phyloP scores from a whole-genome alignment of 1,284 basidiomycete species.

The Rhodotorula glutinis region DNA sequence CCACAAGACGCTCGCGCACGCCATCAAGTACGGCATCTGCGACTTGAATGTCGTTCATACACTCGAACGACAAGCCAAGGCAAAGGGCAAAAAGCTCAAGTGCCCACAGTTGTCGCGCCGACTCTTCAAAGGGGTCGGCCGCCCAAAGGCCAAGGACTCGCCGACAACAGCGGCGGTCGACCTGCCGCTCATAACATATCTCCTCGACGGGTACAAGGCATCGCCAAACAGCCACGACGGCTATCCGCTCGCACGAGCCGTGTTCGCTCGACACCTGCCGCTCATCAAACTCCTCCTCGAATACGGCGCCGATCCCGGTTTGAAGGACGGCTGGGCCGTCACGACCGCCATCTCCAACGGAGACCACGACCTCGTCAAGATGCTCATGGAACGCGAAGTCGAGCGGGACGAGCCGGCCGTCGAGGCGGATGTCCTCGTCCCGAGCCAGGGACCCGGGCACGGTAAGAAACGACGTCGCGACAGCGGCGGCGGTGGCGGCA shows the following conservation, averaged over 20 bases:
- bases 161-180: constrained; percentile 1
- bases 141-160: neutral
- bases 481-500: constrained; percentile 8
- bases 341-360: constrained; percentile 67
- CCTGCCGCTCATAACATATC: constrained; percentile 45
- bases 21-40: constrained; percentile 66
- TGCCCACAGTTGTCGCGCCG: constrained; percentile 46
- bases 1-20: constrained; percentile 52
- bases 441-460: too few relatives aligned
- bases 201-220: constrained; percentile 45
- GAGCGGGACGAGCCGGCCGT: neutral
- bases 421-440: neutral
- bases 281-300: constrained; percentile 67
- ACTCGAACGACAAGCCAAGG: constrained; percentile 49
- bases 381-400: constrained; percentile 64
- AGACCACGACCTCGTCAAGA: constrained; percentile 60
- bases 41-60: constrained; percentile 57
- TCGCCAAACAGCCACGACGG: constrained; percentile 65
- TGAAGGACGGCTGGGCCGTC: constrained; percentile 63
- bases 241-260: constrained; percentile 72
- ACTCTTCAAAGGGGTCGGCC: constrained; percentile 43
- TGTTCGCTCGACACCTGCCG: constrained; percentile 61
- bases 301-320: constrained; percentile 65
- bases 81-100: constrained; percentile 7
- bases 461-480: constrained; percentile 15